Evolutionary conservation across 352 stramenopile species (phyloP).

Genomic region (Albugo candida): DNA sequence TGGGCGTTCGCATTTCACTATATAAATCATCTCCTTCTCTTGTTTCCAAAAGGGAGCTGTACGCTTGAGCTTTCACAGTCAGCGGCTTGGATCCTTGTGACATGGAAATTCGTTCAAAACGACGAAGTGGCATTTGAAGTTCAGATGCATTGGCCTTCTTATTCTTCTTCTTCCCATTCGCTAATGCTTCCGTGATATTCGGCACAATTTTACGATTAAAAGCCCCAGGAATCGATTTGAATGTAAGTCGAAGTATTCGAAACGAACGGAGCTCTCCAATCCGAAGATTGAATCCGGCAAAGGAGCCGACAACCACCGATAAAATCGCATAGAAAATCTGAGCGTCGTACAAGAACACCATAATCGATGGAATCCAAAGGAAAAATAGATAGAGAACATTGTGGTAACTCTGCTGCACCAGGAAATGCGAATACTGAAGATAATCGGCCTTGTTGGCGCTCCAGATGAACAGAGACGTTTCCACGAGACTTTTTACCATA

Average conservation of each 20-base stretch:
- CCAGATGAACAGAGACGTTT: constrained; percentile 13
- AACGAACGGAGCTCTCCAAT: constrained; percentile 12
- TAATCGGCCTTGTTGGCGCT: not conserved
- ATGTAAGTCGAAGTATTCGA: constrained; percentile 11
- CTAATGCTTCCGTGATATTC: constrained; percentile 2
- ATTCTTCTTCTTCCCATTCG: constrained; percentile 4
- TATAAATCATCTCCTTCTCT: not conserved
- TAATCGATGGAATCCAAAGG: constrained; percentile 10
- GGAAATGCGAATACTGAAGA: constrained; percentile 7
- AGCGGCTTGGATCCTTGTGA: constrained; percentile 7
- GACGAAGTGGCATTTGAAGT: constrained; percentile 7
- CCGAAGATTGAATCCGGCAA: constrained; percentile 10
- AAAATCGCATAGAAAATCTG: constrained; percentile 14
- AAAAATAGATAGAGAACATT: constrained; percentile 12
- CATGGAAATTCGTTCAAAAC: constrained; percentile 11
- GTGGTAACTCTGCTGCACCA: constrained; percentile 8
- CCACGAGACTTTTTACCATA: constrained; percentile 12
- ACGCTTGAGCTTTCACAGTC: constrained; percentile 4
- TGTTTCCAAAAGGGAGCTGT: constrained; percentile 4
- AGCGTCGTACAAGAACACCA: constrained; percentile 12
- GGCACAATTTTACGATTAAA: constrained; percentile 8
- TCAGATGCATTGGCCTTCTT: constrained; percentile 4
- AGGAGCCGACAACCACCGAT: constrained; percentile 10
- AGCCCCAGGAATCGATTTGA: constrained; percentile 9
- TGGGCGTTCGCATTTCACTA: not conserved